Base-by-base conservation (phyloP, 2,329 filamentous ascomycete species). In the Juglanconis juglandina region DNA sequence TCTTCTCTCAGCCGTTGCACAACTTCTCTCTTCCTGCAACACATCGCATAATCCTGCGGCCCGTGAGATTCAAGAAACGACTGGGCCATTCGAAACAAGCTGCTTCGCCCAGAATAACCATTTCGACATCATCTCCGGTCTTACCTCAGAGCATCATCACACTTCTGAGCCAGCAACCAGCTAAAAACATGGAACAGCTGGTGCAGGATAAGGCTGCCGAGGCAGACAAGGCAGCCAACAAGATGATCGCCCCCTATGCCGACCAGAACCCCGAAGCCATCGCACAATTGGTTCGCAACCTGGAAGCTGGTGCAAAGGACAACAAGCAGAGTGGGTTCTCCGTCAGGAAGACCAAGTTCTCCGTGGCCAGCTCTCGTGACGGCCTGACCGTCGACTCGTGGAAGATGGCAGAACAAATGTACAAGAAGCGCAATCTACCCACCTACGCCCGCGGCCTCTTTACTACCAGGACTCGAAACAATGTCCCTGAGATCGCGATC, bases 371-470 rank as follows among this genome's bases (percentile, higher is more conserved):
- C 14, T 91, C 87, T 5, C 80, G 82, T 30, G 80, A 87, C 60
- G 80, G 84, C 33, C 84, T 91, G 65, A 79, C 78, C 5, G 91
- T 98, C 59, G 87, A 95, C 71, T 97, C 94, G 3, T 99, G 95
- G 95, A 88, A 89, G 66, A 89, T 98, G 75, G 87, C 90, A 68
- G 95, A 99, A 66, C 96, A 89, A 89, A 94, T 98, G 69, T 99
- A 98, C 82, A 98, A 98, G 78, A 89, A 88, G 67, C 77, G 78
- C 14, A 84, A 92, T 66, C 82, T 99, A 10, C 95, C 95, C 5
- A 96, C 92, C 1, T 96, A 97, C 72, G 93, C 95, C 5, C 87
- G 95, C 57, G 95, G 95, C 6, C 83, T 99, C 1, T 99, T 99
- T 76, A 99, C 93, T n/a, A 89, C 89, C 47, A 84, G 77, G 65